Conservation (phyloP, 768 basidiomycete species). For the Kwoniella dejecticola region DNA sequence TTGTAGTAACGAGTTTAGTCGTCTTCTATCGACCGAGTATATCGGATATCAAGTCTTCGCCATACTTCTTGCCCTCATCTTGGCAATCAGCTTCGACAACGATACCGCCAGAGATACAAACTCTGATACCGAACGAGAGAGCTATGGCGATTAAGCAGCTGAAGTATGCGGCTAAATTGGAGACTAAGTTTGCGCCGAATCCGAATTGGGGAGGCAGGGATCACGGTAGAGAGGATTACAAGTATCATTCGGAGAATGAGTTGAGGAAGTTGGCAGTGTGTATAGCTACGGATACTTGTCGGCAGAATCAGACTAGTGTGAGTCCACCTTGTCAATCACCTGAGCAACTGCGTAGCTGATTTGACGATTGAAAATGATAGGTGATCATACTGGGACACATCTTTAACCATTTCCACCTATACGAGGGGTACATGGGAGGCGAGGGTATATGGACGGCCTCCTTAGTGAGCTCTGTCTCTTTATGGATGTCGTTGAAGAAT, state of each 20-base stretch:
- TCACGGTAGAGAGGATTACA: conserved; percentile 25
- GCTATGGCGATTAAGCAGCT: conserved; percentile 3
- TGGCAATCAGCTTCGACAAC: neutral
- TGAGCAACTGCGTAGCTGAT: neutral
- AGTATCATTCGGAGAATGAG: conserved; percentile 15
- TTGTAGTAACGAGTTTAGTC: neutral
- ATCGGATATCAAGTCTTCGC: neutral
- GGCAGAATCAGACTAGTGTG: conserved; percentile 26
- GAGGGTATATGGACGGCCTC: conserved; percentile 22
- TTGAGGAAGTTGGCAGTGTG: conserved; percentile 24
- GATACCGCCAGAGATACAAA: neutral
- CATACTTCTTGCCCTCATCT: neutral
- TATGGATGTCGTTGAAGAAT: neutral
- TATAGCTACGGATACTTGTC: conserved; percentile 21
- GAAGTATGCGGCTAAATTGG: conserved; percentile 3
- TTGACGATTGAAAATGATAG: neutral
- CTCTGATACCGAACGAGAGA: conserved; percentile 1
- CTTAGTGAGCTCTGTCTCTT: conserved; percentile 1
- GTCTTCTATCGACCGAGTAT: neutral
- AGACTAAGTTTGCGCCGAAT: conserved; percentile 11
- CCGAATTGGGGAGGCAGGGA: conserved; percentile 17
- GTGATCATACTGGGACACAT: conserved; percentile 21
- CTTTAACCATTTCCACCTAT: conserved; percentile 17
- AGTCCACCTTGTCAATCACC: neutral
- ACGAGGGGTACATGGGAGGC: conserved; percentile 24